Conservation (phyloP, 805 yeast genomes). For the Cyberlindnera mycetangii region DNA sequence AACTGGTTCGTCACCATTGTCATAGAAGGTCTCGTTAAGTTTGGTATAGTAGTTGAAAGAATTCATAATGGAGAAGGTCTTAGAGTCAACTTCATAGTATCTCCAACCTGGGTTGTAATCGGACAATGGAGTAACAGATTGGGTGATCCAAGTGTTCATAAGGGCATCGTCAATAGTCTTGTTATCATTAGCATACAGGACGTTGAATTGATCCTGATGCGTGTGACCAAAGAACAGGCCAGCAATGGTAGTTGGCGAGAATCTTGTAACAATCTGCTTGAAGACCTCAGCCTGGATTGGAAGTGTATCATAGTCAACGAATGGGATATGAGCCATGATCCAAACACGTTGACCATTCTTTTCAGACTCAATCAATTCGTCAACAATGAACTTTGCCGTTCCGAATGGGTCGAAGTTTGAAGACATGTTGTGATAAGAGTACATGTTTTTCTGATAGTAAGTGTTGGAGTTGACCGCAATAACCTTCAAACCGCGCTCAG, state of each 20-base stretch:
- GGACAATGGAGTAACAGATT: conserved; percentile 60
- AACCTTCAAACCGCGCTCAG: conserved; percentile 55
- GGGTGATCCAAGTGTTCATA: conserved; percentile 62
- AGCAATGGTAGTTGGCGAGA: conserved; percentile 66
- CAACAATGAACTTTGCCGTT: conserved; percentile 55
- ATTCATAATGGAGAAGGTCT: conserved; percentile 59
- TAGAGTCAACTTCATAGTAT: conserved; percentile 62
- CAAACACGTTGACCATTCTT: conserved; percentile 60
- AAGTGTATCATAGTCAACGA: conserved; percentile 49
- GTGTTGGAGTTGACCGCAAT: conserved; percentile 65
- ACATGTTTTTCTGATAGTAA: conserved; percentile 62
- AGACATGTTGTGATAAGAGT: conserved; percentile 49
- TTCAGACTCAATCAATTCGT: conserved; percentile 63
- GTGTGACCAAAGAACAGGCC: conserved; percentile 71
- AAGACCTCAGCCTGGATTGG: conserved; percentile 60
- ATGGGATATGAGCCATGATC: conserved; percentile 70
- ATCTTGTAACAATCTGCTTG: conserved; percentile 57
- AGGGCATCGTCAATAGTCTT: conserved; percentile 44
- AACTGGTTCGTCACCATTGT: conserved; percentile 52
- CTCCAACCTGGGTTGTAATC: conserved; percentile 70
- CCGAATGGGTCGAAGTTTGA: conserved; percentile 59
- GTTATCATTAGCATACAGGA: conserved; percentile 49
- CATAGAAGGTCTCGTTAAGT: conserved; percentile 53
- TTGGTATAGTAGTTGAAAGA: conserved; percentile 57
- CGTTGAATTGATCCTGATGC: conserved; percentile 64